Conservation (phyloP, 2,329 filamentous ascomycete species). For the Beauveria sp. region DNA sequence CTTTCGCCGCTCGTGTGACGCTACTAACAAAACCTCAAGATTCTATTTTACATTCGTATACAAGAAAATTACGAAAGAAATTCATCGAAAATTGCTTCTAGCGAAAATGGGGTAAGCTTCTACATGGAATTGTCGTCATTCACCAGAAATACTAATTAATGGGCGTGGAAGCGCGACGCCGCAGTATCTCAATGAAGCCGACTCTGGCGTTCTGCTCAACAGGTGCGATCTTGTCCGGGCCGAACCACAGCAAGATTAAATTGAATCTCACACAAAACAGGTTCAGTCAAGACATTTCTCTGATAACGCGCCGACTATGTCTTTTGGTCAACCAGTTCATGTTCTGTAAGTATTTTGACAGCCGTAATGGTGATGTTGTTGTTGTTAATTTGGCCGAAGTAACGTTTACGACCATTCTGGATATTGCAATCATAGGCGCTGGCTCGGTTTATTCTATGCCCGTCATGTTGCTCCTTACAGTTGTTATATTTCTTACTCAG, state of each 20-base stretch:
- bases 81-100: not conserved
- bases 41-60: not conserved
- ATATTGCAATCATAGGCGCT: conserved; percentile 20
- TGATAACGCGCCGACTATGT: not conserved
- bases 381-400: not conserved
- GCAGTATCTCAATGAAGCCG: not conserved
- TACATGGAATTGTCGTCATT: not conserved
- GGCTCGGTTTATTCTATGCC: conserved; percentile 13
- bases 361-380: too few species aligned
- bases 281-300: conserved; percentile 2
- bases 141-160: not conserved
- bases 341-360: too few species aligned
- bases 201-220: not conserved
- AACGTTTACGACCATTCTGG: conserved; percentile 15
- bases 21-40: not conserved
- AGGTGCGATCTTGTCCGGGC: not conserved
- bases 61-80: not conserved
- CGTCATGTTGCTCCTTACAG: conserved; percentile 29
- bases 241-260: not conserved
- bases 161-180: not conserved
- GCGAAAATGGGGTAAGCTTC: not conserved
- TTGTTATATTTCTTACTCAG: conserved; percentile 15
- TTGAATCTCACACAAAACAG: not conserved
- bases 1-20: not conserved
- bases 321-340: not conserved